phyloP scores from a whole-genome alignment of 2,329 filamentous ascomycete species.

The Colletotrichum camelliae region DNA sequence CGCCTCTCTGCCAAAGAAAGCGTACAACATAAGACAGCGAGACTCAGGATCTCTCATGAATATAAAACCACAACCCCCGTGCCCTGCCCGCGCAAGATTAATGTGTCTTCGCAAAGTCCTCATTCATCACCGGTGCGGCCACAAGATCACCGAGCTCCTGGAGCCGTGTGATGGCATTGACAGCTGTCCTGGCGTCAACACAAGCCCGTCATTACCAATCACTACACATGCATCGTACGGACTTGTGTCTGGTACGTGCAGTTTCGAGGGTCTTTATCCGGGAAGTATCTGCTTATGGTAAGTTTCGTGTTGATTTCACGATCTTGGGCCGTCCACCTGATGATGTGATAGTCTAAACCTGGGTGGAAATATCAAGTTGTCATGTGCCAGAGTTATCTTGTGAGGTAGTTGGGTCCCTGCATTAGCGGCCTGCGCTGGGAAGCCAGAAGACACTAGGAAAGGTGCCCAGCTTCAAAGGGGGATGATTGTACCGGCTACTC shows the following conservation, averaged over 20 bases:
- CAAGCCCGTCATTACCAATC: conserved; percentile 30
- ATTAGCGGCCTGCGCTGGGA: not conserved
- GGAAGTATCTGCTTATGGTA: not conserved
- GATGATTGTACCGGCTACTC: not conserved
- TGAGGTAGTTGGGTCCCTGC: not conserved
- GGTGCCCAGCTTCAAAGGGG: not conserved
- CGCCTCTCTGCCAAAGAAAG: not conserved
- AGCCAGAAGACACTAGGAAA: not conserved
- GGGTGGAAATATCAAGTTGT: not conserved
- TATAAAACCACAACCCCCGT: not conserved
- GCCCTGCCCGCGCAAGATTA: not conserved
- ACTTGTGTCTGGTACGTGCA: conserved; percentile 31
- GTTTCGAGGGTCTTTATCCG: conserved; percentile 23
- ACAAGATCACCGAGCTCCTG: conserved; percentile 33
- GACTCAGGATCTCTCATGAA: not conserved
- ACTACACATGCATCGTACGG: conserved; percentile 34
- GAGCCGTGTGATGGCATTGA: conserved; percentile 32
- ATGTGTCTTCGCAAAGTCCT: conserved; percentile 35
- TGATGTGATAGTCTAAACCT: not conserved
- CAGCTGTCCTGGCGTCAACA: conserved; percentile 26
- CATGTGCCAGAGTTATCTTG: not conserved
- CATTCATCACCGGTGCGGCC: conserved; percentile 36
- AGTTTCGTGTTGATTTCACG: not conserved
- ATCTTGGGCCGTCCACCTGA: not conserved
- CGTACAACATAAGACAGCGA: not conserved